Evolutionary conservation across 2,329 filamentous ascomycete species (phyloP).

Genomic region (Corynespora cassiicola): DNA sequence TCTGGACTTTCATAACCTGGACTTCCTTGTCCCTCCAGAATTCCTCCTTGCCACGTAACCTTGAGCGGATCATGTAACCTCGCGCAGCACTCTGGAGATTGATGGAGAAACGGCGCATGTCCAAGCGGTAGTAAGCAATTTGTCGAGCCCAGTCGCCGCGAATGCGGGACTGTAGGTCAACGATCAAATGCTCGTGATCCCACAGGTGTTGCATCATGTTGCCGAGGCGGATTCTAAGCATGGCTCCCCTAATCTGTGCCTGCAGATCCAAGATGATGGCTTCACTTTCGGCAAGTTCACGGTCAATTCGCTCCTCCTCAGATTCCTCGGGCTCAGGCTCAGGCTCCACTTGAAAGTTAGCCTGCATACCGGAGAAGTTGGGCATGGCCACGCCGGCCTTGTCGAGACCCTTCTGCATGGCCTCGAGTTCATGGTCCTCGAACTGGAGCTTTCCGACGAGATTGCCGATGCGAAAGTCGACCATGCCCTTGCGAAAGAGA

Average conservation of each 20-base stretch:
- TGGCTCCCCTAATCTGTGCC: slow-evolving; percentile 81
- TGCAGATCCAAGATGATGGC: slow-evolving; percentile 78
- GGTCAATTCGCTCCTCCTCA: slow-evolving; percentile 85
- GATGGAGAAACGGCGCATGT: slow-evolving; percentile 82
- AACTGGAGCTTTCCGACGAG: slow-evolving; percentile 96
- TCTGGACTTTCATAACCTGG: slow-evolving; percentile 81
- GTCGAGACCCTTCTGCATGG: slow-evolving; percentile 95
- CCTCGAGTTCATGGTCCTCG: slow-evolving; percentile 95
- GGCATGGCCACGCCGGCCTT: slow-evolving; percentile 96
- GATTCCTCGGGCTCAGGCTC: slow-evolving; percentile 78
- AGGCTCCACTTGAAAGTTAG: slow-evolving; percentile 89
- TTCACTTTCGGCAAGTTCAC: slow-evolving; percentile 82
- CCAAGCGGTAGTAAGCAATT: slow-evolving; percentile 78
- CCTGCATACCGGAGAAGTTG: slow-evolving; percentile 96
- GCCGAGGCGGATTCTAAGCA: slow-evolving; percentile 78
- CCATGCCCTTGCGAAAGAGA: slow-evolving; percentile 92
- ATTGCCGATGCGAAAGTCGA: slow-evolving; percentile 95
- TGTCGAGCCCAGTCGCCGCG: slow-evolving; percentile 88
- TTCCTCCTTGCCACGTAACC: slow-evolving; percentile 67
- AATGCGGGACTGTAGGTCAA: slow-evolving; percentile 85
- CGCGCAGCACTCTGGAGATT: slow-evolving; percentile 80
- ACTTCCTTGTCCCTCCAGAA: slow-evolving; percentile 74
- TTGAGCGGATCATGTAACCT: slow-evolving; percentile 75
- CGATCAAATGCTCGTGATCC: slow-evolving; percentile 79
- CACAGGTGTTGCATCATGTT: slow-evolving; percentile 87